Evolutionary conservation across 1,139 yeast genomes (phyloP), one percentile per base, ranked within the genome.

Genomic region (Yamadazyma oceani): DNA sequence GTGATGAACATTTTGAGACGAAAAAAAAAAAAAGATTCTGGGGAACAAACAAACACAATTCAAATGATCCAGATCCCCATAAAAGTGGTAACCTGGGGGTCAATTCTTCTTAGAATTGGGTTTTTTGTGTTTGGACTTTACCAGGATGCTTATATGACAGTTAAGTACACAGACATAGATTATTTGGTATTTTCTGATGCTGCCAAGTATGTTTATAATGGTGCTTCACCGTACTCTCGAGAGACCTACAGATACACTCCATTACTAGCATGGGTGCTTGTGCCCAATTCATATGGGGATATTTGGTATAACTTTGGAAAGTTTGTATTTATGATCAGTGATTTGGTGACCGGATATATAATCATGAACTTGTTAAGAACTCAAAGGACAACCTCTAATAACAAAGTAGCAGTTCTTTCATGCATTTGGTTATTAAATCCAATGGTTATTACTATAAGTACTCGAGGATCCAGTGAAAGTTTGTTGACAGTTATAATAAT

Each of bases 191-290:
- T 92, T 58, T 80, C 95, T 2, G 97, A 92, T 62, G 97, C 97
- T 5, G 80, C 97, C 2, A 60, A 69, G 31, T 88, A 75, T 53
- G 86, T 88, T n/a, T 64, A 66, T 46, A 41, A 67, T 0, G 85
- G 85, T 1, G 32, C 42, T 19, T 82, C 95, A 0, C 98, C 98
- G 1, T 92, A 86, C 54, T 55, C 60, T 14, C 68, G 98, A 48
- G 96, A 85, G 42, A 92, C 98, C 0, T 92, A 92, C 54, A 65
- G 98, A 33, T 92, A 92, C 55, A 90, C 98, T 0, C 98, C 98
- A 7, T 57, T 92, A 28, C 65, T 92, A 29, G 82, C 97, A 5
- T 87, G 96, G 95, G 47, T 87, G 35, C 61, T 92, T 35, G 55
- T 80, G 1, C 97, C 97, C 0, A 84, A 82, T 14, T 61, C 71